A percentile compares a stretch with the other conserved stretches of the same genome.
Conservation (phyloP, 1,139 yeast species). For the Diutina scorzettiae region DNA sequence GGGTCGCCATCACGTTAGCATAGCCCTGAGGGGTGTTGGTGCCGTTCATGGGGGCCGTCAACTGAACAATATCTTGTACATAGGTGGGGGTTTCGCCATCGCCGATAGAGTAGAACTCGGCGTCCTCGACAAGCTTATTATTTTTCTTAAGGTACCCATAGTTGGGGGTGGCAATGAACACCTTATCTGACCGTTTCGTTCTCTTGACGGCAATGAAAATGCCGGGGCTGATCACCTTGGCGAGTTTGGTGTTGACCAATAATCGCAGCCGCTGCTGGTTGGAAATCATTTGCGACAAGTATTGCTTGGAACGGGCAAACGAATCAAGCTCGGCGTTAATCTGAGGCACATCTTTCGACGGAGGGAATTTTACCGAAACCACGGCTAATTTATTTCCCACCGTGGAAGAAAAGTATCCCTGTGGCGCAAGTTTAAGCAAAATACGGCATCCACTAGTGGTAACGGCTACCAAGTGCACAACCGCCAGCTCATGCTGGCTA, state of each 20-base stretch:
- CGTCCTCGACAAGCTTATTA: constrained; percentile 66
- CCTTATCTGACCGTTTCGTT: constrained; percentile 33
- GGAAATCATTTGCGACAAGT: constrained; percentile 27
- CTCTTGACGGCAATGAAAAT: constrained; percentile 47
- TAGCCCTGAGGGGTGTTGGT: constrained; percentile 67
- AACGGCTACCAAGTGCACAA: constrained; percentile 71
- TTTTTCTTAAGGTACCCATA: constrained; percentile 70
- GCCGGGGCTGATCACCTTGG: constrained; percentile 69
- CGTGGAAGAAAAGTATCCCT: constrained; percentile 19
- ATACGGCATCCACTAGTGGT: constrained; percentile 80
- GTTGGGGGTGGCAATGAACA: constrained; percentile 73
- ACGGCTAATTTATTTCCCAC: constrained; percentile 22
- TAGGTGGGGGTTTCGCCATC: constrained; percentile 21
- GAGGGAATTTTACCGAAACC: constrained; percentile 61
- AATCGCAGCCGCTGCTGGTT: constrained; percentile 35
- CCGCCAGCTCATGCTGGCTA: constrained; percentile 50
- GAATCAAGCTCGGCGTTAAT: constrained; percentile 38
- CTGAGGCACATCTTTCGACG: constrained; percentile 50
- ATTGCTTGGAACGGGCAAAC: constrained; percentile 32
- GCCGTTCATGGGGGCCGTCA: constrained; percentile 63
- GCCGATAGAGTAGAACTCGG: constrained; percentile 57
- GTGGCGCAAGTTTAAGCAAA: constrained; percentile 33
- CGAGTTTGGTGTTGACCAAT: constrained; percentile 32
- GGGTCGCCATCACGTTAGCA: constrained; percentile 75
- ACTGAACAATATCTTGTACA: constrained; percentile 61